Evolutionary conservation across 208 protist species (phyloP).

Genomic region (Wallacemonas sp.): DNA sequence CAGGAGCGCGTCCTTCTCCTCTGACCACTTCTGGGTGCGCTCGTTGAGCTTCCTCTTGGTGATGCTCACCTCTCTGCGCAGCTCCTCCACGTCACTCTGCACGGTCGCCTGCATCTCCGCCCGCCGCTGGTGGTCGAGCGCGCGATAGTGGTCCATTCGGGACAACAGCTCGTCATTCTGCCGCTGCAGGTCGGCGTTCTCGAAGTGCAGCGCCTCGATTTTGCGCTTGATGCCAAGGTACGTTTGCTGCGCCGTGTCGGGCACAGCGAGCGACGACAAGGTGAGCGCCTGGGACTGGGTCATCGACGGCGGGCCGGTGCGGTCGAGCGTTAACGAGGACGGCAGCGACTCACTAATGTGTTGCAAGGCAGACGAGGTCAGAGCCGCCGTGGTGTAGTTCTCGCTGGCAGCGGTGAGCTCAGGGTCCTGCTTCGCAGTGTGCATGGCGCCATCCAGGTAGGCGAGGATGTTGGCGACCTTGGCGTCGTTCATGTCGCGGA

Average conservation of each 20-base stretch:
- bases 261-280: slow-evolving; percentile 10
- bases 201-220: slow-evolving; percentile 74
- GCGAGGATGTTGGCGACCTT: slow-evolving; percentile 86
- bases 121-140: slow-evolving; percentile 35
- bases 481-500: slow-evolving; percentile 88
- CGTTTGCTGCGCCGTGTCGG: slow-evolving; percentile 49
- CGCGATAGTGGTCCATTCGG: slow-evolving; percentile 39
- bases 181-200: slow-evolving; percentile 66
- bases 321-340: slow-evolving; percentile 9
- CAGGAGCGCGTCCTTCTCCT: slow-evolving; percentile 55
- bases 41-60: slow-evolving; percentile 33
- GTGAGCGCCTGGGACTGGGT: slow-evolving; percentile 19
- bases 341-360: slow-evolving; percentile 25
- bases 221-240: slow-evolving; percentile 85
- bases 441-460: slow-evolving; percentile 68
- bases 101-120: slow-evolving; percentile 28
- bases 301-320: slow-evolving; percentile 10
- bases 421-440: slow-evolving; percentile 5
- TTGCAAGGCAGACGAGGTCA: slow-evolving; percentile 35
- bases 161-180: slow-evolving; percentile 69
- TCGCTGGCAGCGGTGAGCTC: slow-evolving; percentile 17
- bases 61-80: slow-evolving; percentile 32
- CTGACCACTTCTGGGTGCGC: slow-evolving; percentile 35
- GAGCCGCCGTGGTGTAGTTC: slow-evolving; percentile 26
- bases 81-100: slow-evolving; percentile 46